Evolutionary conservation across 2,329 filamentous ascomycete species (phyloP).

Genomic region (Cryphonectria carpinicola): DNA sequence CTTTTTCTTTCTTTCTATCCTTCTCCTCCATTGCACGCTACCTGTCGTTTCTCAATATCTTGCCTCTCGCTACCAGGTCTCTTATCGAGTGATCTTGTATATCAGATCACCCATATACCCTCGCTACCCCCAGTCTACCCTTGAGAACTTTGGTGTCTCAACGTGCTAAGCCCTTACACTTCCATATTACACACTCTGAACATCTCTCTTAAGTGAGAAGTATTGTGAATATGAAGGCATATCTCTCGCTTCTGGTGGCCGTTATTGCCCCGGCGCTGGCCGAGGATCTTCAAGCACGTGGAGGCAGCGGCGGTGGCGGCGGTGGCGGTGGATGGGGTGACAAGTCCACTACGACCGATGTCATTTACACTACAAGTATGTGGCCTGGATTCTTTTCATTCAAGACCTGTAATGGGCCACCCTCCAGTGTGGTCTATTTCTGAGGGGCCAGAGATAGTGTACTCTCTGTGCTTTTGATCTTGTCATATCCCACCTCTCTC

Average conservation of each 20-base stretch:
- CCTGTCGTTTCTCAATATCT: conserved; percentile 31
- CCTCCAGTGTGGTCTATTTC: too few relatives aligned
- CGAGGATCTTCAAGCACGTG: conserved; percentile 29
- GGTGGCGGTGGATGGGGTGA: conserved; percentile 22
- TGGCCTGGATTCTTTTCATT: background rate
- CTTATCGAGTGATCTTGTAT: conserved; percentile 31
- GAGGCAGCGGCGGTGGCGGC: conserved; percentile 20
- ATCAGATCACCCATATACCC: conserved; percentile 37
- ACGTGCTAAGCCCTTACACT: conserved; percentile 8
- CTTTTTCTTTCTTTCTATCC: conserved; percentile 29
- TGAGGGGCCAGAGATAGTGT: background rate
- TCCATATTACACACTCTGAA: conserved; percentile 8
- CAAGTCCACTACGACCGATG: conserved; percentile 31
- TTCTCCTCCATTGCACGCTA: conserved; percentile 23
- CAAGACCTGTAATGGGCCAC: background rate
- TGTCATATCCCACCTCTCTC: background rate
- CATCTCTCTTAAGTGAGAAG: conserved; percentile 7
- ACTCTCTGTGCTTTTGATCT: background rate
- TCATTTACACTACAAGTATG: conserved; percentile 28
- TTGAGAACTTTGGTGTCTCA: conserved; percentile 1
- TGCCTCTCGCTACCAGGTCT: conserved; percentile 32
- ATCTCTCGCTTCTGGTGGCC: conserved; percentile 36
- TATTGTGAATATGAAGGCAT: conserved; percentile 38
- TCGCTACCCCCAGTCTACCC: conserved; percentile 30
- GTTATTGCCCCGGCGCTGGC: conserved; percentile 37